phyloP scores from a whole-genome alignment of 2,329 filamentous ascomycete species.

The Scedosporium apiospermum region DNA sequence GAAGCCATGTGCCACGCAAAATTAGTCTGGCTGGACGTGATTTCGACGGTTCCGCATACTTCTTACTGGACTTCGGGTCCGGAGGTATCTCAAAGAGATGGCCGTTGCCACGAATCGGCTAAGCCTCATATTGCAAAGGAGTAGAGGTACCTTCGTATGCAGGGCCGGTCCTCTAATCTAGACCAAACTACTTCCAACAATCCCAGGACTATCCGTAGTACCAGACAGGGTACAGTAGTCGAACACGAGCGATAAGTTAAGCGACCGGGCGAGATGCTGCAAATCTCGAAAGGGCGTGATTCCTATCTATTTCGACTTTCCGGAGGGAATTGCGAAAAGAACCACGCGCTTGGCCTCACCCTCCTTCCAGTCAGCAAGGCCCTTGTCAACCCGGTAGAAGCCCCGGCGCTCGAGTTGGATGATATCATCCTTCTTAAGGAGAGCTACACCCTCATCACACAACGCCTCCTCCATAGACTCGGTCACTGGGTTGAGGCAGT shows the following conservation, averaged over 20 bases:
- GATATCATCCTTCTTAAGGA: slow-evolving; percentile 78
- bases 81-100: too few relatives aligned
- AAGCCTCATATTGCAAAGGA: background rate
- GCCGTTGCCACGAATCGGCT: too few relatives aligned
- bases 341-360: slow-evolving; percentile 42
- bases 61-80: too few relatives aligned
- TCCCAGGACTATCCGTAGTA: background rate
- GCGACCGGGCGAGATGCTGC: background rate
- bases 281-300: background rate
- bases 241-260: background rate
- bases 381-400: slow-evolving; percentile 78
- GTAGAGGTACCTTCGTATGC: background rate
- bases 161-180: background rate
- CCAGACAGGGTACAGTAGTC: background rate
- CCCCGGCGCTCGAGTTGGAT: slow-evolving; percentile 93
- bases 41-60: too few relatives aligned
- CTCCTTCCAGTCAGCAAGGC: slow-evolving; percentile 37
- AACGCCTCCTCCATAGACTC: slow-evolving; percentile 64
- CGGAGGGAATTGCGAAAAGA: slow-evolving; percentile 49
- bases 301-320: slow-evolving; percentile 33
- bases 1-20: too few relatives aligned
- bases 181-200: background rate
- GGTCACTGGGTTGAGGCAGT: slow-evolving; percentile 70
- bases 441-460: slow-evolving; percentile 71
- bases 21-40: too few relatives aligned